Percentiles rank a stretch among this genome's conserved stretches.
Evolutionary conservation across 768 basidiomycete genomes (phyloP).

Genomic region (Naematelia encephala): DNA sequence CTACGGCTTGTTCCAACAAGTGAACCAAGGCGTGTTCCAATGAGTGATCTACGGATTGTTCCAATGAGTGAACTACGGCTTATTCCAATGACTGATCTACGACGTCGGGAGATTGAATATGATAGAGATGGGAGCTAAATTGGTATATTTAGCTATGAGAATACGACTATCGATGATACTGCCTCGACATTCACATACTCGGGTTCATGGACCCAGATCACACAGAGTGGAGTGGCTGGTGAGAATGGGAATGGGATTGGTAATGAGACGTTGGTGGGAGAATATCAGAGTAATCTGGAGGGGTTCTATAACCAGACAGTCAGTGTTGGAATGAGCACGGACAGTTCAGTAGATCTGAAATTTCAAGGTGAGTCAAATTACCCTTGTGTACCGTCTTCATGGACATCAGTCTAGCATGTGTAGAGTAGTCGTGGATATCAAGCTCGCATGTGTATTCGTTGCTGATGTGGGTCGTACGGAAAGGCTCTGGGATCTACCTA

Average conservation of each 20-base stretch:
- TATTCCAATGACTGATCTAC: no score
- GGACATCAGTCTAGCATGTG: no score
- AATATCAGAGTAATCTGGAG: slow-evolving; percentile 1
- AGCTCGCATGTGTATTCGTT: no score
- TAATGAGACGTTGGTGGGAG: slow-evolving; percentile 5
- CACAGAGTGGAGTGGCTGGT: not conserved
- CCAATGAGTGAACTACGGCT: no score
- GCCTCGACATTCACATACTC: slow-evolving; percentile 12
- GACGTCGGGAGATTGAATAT: no score
- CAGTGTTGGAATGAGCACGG: slow-evolving; percentile 17
- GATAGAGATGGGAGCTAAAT: no score
- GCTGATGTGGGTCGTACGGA: no score
- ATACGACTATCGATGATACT: slow-evolving; percentile 17
- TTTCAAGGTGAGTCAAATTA: slow-evolving; percentile 28
- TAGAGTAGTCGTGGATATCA: no score
- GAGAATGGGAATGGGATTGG: not conserved
- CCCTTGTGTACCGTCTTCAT: no score
- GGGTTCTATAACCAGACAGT: slow-evolving; percentile 24
- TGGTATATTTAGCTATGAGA: slow-evolving; percentile 9
- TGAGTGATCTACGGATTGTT: no score
- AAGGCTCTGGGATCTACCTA: slow-evolving; percentile 22
- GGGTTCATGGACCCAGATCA: slow-evolving; percentile 23
- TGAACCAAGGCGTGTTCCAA: no score
- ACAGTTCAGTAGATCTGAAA: slow-evolving; percentile 11
- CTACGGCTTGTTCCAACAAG: no score